Conservation (phyloP, 139 green algal genomes). For the Auxenochlorella pyrenoidosa region DNA sequence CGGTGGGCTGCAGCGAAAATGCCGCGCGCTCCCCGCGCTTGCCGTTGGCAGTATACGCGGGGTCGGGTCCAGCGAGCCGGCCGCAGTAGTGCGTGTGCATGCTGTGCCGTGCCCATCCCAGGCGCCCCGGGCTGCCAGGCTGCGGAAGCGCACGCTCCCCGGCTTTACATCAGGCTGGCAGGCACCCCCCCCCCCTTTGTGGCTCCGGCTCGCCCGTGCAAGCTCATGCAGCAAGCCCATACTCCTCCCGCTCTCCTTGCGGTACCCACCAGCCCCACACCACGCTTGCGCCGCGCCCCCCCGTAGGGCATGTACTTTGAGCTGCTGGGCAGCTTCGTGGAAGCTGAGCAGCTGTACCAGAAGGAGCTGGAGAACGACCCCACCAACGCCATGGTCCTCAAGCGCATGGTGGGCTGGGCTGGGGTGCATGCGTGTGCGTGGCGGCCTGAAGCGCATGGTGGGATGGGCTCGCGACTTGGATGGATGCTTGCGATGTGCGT, state of each 20-base stretch:
- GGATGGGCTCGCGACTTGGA: background rate
- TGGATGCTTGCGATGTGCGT: background rate
- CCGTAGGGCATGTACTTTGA: constrained; percentile 85
- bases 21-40: no score
- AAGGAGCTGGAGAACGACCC: constrained; percentile 64
- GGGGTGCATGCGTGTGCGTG: background rate
- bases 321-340: constrained; percentile 41
- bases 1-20: constrained; percentile 57
- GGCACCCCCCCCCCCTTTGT: no score
- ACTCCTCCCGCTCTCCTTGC: no score
- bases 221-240: no score
- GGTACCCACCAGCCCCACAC: background rate
- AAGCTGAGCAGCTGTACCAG: constrained; percentile 67
- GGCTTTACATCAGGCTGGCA: no score
- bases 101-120: no score
- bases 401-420: constrained; percentile 63
- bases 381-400: constrained; percentile 65
- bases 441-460: background rate
- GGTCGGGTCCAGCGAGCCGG: no score
- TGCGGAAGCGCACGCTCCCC: no score
- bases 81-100: no score
- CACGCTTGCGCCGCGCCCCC: background rate
- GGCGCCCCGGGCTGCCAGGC: no score
- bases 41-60: no score
- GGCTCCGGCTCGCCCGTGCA: no score